phyloP scores from a whole-genome alignment of 2,329 filamentous ascomycete species.

The Fusarium multiceps region DNA sequence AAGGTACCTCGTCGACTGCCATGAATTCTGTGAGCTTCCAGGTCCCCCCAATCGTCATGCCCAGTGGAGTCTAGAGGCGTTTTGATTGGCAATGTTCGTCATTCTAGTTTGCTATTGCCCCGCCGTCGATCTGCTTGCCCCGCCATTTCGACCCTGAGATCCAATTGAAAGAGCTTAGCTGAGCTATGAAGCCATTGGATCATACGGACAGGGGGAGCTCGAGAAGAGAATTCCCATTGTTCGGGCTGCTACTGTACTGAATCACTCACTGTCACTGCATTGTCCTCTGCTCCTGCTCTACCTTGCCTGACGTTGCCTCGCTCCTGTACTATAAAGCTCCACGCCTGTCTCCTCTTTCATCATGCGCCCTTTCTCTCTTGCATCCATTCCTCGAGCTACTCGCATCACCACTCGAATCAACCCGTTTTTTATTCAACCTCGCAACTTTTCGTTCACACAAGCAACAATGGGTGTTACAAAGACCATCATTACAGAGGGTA shows the following conservation, averaged over 20 bases:
- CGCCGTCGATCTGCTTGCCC: slow-evolving; percentile 47
- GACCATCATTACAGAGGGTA: slow-evolving; percentile 70
- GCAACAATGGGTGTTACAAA: slow-evolving; percentile 79
- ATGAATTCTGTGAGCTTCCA: slow-evolving; percentile 40
- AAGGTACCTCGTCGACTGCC: background rate
- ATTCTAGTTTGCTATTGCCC: slow-evolving; percentile 40
- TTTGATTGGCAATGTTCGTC: slow-evolving; percentile 44
- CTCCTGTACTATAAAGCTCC: slow-evolving; percentile 36
- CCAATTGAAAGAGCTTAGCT: slow-evolving; percentile 38
- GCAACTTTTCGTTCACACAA: slow-evolving; percentile 39
- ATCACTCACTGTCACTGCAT: slow-evolving; percentile 18
- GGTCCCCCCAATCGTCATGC: slow-evolving; percentile 40
- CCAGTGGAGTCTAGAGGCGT: slow-evolving; percentile 35
- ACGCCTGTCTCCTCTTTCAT: slow-evolving; percentile 26
- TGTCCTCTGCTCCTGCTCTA: slow-evolving; percentile 9
- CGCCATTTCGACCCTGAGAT: slow-evolving; percentile 40
- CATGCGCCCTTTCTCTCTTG: slow-evolving; percentile 39
- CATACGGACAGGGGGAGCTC: slow-evolving; percentile 35
- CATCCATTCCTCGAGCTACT: slow-evolving; percentile 35
- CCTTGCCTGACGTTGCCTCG: slow-evolving; percentile 1
- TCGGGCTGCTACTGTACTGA: slow-evolving; percentile 12
- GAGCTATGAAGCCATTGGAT: slow-evolving; percentile 37
- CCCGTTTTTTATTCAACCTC: slow-evolving; percentile 32
- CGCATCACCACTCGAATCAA: slow-evolving; percentile 35
- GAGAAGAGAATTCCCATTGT: slow-evolving; percentile 32